Evolutionary conservation across 306 rosid species (phyloP).

Genomic region (Ormosia emarginata): DNA sequence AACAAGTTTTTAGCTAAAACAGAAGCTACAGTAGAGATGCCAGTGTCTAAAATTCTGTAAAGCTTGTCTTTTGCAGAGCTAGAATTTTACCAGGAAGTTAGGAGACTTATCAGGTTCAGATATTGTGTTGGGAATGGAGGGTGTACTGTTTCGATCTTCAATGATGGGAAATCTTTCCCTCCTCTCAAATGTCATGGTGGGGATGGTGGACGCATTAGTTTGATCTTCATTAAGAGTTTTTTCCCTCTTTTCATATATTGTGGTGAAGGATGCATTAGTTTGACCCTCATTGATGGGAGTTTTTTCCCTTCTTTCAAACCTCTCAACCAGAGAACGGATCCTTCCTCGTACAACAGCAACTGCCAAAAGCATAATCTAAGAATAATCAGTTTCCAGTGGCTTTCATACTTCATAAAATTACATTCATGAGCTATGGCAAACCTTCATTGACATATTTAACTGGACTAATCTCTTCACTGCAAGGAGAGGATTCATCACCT

Average conservation of each 20-base stretch:
- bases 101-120: slow-evolving; percentile 30
- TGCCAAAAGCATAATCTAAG: slow-evolving; percentile 39
- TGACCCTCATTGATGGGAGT: slow-evolving; percentile 47
- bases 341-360: slow-evolving; percentile 91
- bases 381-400: slow-evolving; percentile 22
- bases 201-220: slow-evolving; percentile 17
- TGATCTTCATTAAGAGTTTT: slow-evolving; percentile 21
- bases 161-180: slow-evolving; percentile 21
- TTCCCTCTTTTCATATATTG: slow-evolving; percentile 37
- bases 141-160: not conserved
- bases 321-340: slow-evolving; percentile 91
- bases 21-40: not conserved
- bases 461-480: slow-evolving; percentile 47
- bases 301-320: slow-evolving; percentile 81
- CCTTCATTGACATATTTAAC: slow-evolving; percentile 95
- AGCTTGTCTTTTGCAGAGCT: not conserved
- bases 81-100: slow-evolving; percentile 41
- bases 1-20: not conserved
- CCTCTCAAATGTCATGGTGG: slow-evolving; percentile 17
- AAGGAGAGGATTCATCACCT: slow-evolving; percentile 53
- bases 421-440: slow-evolving; percentile 30
- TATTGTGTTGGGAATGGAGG: slow-evolving; percentile 8
- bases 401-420: slow-evolving; percentile 19
- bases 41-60: not conserved
- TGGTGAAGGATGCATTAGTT: slow-evolving; percentile 17